A percentile compares a stretch with the other conserved stretches of the same genome.
These are phyloP conservation scores for Tylopilus vinaceipallidus DNA, from an alignment of 768 basidiomycete species.

Conservation along the genomic window DNA sequence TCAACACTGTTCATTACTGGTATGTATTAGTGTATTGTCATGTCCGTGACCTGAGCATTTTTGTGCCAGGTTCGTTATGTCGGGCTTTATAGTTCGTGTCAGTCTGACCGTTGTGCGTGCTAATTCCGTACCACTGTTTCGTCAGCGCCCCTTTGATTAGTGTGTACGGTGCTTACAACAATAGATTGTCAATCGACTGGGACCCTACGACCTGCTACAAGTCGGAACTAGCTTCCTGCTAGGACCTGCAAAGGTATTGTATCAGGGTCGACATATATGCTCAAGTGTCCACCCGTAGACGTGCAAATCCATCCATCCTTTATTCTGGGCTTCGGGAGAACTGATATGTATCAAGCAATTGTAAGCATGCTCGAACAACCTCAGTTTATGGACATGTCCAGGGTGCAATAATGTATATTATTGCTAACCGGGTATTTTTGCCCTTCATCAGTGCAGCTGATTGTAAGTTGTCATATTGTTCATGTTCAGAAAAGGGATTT, in stretches of 20 bases:
- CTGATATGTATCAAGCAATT: background rate
- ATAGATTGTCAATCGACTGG: no score
- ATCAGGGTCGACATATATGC: no score
- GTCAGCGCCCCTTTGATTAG: background rate
- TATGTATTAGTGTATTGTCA: background rate
- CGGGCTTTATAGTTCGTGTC: background rate
- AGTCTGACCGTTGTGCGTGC: background rate
- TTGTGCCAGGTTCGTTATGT: slow-evolving; percentile 10
- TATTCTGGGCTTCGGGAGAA: background rate
- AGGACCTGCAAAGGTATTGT: slow-evolving; percentile 2
- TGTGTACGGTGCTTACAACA: background rate
- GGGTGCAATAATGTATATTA: background rate
- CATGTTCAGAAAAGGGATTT: no score
- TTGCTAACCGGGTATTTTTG: background rate
- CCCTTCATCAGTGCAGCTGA: background rate
- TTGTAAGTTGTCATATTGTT: no score
- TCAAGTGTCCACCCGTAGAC: background rate
- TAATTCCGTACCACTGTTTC: background rate
- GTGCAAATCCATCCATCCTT: background rate
- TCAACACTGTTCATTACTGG: slow-evolving; percentile 7
- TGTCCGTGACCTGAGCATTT: background rate
- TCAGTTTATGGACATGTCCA: background rate
- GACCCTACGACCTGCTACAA: background rate
- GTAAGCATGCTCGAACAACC: background rate
- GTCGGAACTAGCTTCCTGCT: slow-evolving; percentile 12